Conservation (phyloP, 345 rosid species). For the Draba incana region DNA sequence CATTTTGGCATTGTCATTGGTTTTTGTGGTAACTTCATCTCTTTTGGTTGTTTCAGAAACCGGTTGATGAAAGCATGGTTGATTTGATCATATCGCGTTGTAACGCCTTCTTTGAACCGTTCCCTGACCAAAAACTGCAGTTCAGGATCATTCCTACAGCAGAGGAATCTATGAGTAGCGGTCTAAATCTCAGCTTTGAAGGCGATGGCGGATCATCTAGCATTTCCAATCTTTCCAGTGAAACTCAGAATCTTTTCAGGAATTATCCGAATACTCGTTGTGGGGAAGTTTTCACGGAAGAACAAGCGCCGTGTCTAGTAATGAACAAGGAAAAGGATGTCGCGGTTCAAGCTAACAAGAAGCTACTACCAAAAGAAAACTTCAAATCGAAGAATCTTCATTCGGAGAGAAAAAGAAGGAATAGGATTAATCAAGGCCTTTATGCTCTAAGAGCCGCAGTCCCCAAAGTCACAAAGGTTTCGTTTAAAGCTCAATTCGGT, state of each 20-base stretch:
- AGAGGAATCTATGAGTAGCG: conserved; percentile 33
- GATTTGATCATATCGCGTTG: conserved; percentile 54
- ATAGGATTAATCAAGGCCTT: conserved; percentile 57
- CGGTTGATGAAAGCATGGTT: conserved; percentile 58
- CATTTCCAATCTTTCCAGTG: conserved; percentile 50
- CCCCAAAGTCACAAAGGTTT: conserved; percentile 87
- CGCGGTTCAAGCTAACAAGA: conserved; percentile 28
- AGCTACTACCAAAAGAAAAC: conserved; percentile 42
- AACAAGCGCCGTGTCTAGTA: conserved; percentile 19
- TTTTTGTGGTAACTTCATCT: conserved; percentile 5
- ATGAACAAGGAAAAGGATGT: conserved; percentile 28
- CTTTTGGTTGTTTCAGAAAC: conserved; percentile 50
- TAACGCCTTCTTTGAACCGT: conserved; percentile 39
- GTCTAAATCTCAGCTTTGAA: conserved; percentile 45
- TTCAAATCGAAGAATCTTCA: conserved; percentile 73
- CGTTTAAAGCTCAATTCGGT: conserved; percentile 19
- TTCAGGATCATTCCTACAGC: conserved; percentile 29
- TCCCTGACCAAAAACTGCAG: conserved; percentile 25
- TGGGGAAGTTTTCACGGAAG: neutral
- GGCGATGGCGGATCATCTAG: conserved; percentile 51
- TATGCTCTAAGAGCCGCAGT: conserved; percentile 63
- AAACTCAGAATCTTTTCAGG: conserved; percentile 31
- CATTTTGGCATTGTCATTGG: conserved; percentile 2
- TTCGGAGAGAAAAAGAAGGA: conserved; percentile 81
- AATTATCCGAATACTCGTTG: neutral